These are phyloP conservation scores for Blastosporella zonata DNA, from an alignment of 1,284 basidiomycete genomes.

Conservation along the genomic window DNA sequence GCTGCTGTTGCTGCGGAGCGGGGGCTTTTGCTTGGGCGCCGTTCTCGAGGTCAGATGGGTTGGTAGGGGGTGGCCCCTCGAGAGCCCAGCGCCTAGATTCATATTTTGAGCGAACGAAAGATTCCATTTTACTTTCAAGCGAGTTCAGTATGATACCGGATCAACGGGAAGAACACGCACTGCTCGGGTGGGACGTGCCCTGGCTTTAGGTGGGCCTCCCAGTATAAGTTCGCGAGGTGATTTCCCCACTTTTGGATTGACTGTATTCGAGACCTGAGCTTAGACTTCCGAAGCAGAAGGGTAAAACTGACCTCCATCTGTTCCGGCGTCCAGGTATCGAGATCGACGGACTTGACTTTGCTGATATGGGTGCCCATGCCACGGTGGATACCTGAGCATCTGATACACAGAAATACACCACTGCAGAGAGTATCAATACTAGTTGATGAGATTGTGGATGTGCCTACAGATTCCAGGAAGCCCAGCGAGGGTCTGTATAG, in stretches of 20 bases:
- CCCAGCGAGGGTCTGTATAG: slow-evolving; percentile 89
- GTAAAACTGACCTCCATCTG: slow-evolving; percentile 81
- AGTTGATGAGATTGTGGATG: background rate
- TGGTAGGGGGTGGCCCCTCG: slow-evolving; percentile 79
- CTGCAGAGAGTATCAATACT: slow-evolving; percentile 36
- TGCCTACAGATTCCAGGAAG: slow-evolving; percentile 91
- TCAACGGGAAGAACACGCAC: slow-evolving; percentile 48
- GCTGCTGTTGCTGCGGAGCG: slow-evolving; percentile 24
- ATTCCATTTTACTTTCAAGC: slow-evolving; percentile 87
- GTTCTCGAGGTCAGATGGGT: slow-evolving; percentile 79
- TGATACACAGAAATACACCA: slow-evolving; percentile 92
- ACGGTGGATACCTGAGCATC: slow-evolving; percentile 98
- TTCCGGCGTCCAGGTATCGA: slow-evolving; percentile 97
- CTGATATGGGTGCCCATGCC: slow-evolving; percentile 98
- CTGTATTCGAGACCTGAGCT: slow-evolving; percentile 34
- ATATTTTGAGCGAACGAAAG: slow-evolving; percentile 97
- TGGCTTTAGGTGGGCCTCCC: slow-evolving; percentile 93
- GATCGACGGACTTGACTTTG: slow-evolving; percentile 95
- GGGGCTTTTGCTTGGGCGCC: slow-evolving; percentile 29
- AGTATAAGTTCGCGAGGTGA: slow-evolving; percentile 87
- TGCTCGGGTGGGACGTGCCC: slow-evolving; percentile 96
- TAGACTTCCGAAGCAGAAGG: background rate
- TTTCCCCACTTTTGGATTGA: slow-evolving; percentile 96
- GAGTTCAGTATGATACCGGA: background rate
- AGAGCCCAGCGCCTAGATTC: slow-evolving; percentile 91